Conservation (phyloP, 2,329 filamentous ascomycete species). For the Septoria petroselini region DNA sequence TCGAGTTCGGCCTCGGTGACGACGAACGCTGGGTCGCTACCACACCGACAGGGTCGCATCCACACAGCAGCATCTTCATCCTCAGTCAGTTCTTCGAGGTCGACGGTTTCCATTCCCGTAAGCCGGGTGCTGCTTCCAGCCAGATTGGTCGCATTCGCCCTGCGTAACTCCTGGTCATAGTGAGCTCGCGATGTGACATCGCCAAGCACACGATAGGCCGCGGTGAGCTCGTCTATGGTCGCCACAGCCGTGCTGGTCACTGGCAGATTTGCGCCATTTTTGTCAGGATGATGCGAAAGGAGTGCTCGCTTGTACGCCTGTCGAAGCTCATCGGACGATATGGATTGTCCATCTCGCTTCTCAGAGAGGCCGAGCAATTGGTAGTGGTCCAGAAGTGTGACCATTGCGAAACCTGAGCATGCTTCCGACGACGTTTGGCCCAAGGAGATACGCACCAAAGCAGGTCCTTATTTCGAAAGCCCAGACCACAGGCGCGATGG, state of each 20-base stretch:
- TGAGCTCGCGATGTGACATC: conserved; percentile 44
- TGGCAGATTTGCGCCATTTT: conserved; percentile 30
- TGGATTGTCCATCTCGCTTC: conserved; percentile 22
- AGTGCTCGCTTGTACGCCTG: conserved; percentile 57
- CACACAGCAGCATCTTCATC: conserved; percentile 44
- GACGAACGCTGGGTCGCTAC: conserved; percentile 55
- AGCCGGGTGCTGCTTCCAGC: conserved; percentile 15
- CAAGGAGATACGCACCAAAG: too few relatives aligned
- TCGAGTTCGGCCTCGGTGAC: conserved; percentile 56
- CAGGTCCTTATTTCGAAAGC: too few relatives aligned
- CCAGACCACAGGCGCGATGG: too few relatives aligned
- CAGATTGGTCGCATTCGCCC: conserved; percentile 21
- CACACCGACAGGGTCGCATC: conserved; percentile 57
- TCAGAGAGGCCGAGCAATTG: conserved; percentile 31
- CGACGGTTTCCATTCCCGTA: conserved; percentile 56
- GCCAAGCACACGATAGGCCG: conserved; percentile 56
- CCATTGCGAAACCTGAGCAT: neutral
- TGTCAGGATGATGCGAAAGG: conserved; percentile 59
- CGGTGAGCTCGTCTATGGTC: conserved; percentile 57
- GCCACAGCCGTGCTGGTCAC: conserved; percentile 23
- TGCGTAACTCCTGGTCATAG: conserved; percentile 47
- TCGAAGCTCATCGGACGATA: conserved; percentile 44
- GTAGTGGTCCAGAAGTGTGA: conserved; percentile 29
- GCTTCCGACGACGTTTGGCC: too few relatives aligned
- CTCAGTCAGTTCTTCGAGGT: conserved; percentile 54